Conservation (phyloP, 257 asterid species). For the Solanum lycopersicoides region DNA sequence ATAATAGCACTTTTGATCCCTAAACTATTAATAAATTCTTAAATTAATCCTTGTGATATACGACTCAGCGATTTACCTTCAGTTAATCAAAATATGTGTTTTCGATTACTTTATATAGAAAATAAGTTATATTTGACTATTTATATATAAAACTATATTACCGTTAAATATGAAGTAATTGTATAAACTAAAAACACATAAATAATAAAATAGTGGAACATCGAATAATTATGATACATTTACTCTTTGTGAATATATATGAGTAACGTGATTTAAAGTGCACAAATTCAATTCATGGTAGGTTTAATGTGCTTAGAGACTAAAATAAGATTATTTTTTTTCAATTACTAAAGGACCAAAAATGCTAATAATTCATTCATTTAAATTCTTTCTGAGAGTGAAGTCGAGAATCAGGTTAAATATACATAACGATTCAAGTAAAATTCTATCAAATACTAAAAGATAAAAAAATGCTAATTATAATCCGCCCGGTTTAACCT, state of each 20-base stretch:
- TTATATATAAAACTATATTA: background rate
- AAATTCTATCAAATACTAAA: too few relatives aligned
- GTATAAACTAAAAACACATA: background rate
- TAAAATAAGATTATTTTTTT: background rate
- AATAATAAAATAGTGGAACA: background rate
- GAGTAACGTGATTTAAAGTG: background rate
- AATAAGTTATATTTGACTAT: background rate
- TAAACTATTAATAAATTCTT: background rate
- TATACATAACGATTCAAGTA: too few relatives aligned
- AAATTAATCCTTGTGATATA: background rate
- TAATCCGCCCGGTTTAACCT: background rate
- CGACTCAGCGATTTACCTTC: background rate
- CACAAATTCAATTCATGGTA: too few relatives aligned
- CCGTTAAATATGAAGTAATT: background rate
- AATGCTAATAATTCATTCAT: too few relatives aligned
- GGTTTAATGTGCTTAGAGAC: too few relatives aligned
- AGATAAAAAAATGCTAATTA: too few relatives aligned
- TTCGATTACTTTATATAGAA: background rate
- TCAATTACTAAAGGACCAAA: background rate
- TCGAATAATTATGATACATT: background rate
- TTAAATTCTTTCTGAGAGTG: too few relatives aligned
- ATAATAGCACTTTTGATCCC: background rate
- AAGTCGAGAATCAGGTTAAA: too few relatives aligned
- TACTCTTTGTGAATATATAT: background rate
- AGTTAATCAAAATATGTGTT: background rate